Base-by-base conservation (phyloP, 208 protist genomes). In the Leishmania arabica region DNA sequence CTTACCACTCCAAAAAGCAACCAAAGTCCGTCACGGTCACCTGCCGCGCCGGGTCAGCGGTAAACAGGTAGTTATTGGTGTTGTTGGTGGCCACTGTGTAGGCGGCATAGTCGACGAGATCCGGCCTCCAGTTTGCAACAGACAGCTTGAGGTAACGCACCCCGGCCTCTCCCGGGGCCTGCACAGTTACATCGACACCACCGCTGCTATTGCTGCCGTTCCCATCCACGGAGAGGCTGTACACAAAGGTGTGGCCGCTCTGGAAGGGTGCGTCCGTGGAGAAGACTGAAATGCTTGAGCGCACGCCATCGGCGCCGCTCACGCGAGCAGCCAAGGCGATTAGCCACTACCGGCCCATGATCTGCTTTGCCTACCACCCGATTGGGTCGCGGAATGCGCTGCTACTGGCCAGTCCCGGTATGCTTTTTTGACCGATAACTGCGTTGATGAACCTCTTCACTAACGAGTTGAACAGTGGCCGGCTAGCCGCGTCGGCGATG, bases 331-430 rank as follows among this genome's bases (percentile, higher is more conserved):
- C 84, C 65, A 91, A 78, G 37, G 81, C 86, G 70, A 88, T 82
- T 24, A 89, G 81, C 78, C 84, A 91, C 40, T 75, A 66, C 65
- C 42, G 69, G 2, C 53, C 56, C 42, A 82, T 75, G 40, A n/a
- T 60, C 1, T 84, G 88, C 49, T 89, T 79, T 21, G 45, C 15
- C 86, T 78, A 90, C 80, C 81, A 88, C 84, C 82, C 84, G 21
- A 84, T 90, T 8, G 84, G 84, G 80, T 89, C 87, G 77, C 82
- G 79, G 75, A 88, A 86, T 78, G 86, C 71, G 31, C 72, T 54
- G 19, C 65, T 17, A 31, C 47, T 70, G 31, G 74, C 45, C 51
- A 85, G 60, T 6, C 21, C 69, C n/a, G 84, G 86, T 24, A 91
- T 45, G 62, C 73, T 56, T 7, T 78, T 58, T 19, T 69, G 54